Conservation (phyloP, 2,329 filamentous ascomycete genomes). For the Thelonectria blattea region DNA sequence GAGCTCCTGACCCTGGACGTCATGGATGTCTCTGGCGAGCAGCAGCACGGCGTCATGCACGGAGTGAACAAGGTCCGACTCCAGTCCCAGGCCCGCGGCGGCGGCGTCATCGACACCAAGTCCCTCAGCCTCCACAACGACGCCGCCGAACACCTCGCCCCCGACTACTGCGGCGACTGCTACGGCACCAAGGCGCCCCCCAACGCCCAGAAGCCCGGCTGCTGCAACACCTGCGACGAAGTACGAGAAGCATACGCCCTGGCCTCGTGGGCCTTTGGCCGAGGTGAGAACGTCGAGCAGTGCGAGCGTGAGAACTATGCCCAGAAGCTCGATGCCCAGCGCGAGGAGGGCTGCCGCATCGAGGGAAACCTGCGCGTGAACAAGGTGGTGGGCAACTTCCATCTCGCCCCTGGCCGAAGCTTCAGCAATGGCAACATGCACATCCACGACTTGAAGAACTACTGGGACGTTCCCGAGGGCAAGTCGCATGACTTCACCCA, state of each 20-base stretch:
- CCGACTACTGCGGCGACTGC: constrained; percentile 90
- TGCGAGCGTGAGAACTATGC: constrained; percentile 94
- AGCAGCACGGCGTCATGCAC: constrained; percentile 92
- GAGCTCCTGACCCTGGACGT: constrained; percentile 96
- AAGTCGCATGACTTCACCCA: constrained; percentile 87
- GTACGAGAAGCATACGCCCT: constrained; percentile 92
- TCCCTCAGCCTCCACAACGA: constrained; percentile 71
- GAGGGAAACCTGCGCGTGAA: constrained; percentile 93
- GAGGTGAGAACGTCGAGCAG: constrained; percentile 91
- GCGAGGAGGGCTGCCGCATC: constrained; percentile 91
- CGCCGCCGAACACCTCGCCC: constrained; percentile 79
- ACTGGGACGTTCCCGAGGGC: constrained; percentile 75
- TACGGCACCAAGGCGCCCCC: constrained; percentile 81
- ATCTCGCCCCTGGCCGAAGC: constrained; percentile 92
- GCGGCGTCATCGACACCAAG: constrained; percentile 74
- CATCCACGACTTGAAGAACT: constrained; percentile 96
- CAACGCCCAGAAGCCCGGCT: constrained; percentile 79
- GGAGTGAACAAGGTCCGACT: constrained; percentile 92
- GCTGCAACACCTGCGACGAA: constrained; percentile 97
- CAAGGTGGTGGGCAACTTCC: constrained; percentile 98
- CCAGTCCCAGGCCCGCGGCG: constrained; percentile 73
- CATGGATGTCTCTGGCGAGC: constrained; percentile 98
- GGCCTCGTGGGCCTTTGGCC: constrained; percentile 91
- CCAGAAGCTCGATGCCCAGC: constrained; percentile 85
- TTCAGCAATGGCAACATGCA: constrained; percentile 98